Conservation (phyloP, 805 yeast genomes). For the Kodamaea restingae region DNA sequence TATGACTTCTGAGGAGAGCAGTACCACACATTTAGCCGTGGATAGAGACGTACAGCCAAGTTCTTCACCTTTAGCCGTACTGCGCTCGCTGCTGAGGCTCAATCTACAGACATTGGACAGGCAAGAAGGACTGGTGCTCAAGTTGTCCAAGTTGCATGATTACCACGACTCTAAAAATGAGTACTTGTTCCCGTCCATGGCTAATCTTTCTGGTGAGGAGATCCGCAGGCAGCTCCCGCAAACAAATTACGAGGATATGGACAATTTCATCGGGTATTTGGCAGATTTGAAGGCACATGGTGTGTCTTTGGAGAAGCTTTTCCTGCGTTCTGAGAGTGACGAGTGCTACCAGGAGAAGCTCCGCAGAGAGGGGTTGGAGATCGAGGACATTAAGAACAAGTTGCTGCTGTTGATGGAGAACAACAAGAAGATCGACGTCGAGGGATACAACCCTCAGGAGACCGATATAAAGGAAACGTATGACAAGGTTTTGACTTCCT, state of each 20-base stretch:
- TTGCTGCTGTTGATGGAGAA: slow-evolving; percentile 6
- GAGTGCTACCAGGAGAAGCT: slow-evolving; percentile 4
- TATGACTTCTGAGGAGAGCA: slow-evolving; percentile 6
- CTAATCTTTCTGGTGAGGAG: slow-evolving; percentile 34
- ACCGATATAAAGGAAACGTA: slow-evolving; percentile 16
- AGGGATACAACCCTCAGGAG: slow-evolving; percentile 3
- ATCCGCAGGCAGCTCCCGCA: slow-evolving; percentile 30
- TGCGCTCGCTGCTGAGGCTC: slow-evolving; percentile 26
- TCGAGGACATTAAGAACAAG: slow-evolving; percentile 12
- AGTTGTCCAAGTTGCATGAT: slow-evolving; percentile 27
- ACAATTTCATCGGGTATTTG: slow-evolving; percentile 30
- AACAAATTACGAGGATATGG: slow-evolving; percentile 31
- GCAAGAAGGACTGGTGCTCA: slow-evolving; percentile 42
- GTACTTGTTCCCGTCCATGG: slow-evolving; percentile 11
- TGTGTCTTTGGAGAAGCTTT: slow-evolving; percentile 24
- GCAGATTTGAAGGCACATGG: slow-evolving; percentile 30
- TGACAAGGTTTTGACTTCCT: slow-evolving; percentile 16
- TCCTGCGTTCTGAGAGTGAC: slow-evolving; percentile 8
- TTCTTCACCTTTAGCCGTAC: slow-evolving; percentile 11
- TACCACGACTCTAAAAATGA: slow-evolving; percentile 13
- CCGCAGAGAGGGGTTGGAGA: slow-evolving; percentile 11
- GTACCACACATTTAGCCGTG: neutral
- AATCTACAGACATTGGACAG: slow-evolving; percentile 33
- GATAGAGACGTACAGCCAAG: slow-evolving; percentile 7
- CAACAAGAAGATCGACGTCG: slow-evolving; percentile 1